phyloP scores from a whole-genome alignment of 768 basidiomycete species.

The Agrocybe praecox region DNA sequence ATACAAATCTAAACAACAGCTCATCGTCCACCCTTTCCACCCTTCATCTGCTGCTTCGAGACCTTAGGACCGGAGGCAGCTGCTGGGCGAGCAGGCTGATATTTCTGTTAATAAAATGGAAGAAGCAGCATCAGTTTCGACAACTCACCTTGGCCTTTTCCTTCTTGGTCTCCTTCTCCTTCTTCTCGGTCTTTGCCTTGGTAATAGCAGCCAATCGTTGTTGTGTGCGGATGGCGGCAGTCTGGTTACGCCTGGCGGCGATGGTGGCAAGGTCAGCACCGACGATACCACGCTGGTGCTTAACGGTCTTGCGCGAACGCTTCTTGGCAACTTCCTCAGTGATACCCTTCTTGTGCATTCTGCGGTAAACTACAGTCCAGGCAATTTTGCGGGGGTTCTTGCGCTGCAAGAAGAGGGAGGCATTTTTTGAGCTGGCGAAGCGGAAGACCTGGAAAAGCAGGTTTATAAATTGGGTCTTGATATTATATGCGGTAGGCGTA shows the following conservation, averaged over 20 bases:
- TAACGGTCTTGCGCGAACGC: conserved; percentile 94
- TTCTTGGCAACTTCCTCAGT: conserved; percentile 99
- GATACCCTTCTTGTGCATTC: conserved; percentile 99
- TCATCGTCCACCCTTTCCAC: conserved; percentile 56
- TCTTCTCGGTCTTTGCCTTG: conserved; percentile 97
- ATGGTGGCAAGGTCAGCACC: conserved; percentile 94
- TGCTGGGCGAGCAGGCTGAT: conserved; percentile 57
- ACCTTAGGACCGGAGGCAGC: conserved; percentile 75
- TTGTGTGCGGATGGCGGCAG: conserved; percentile 78
- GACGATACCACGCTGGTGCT: conserved; percentile 97
- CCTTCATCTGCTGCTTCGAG: conserved; percentile 97
- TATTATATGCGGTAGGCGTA: conserved; percentile 32
- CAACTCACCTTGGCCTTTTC: conserved; percentile 78
- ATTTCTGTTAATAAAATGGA: conserved; percentile 3
- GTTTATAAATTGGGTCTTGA: neutral
- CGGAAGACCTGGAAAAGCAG: conserved; percentile 77
- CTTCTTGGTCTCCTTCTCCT: conserved; percentile 94
- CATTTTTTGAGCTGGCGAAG: conserved; percentile 89
- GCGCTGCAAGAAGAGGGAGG: conserved; percentile 97
- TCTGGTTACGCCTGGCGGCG: conserved; percentile 91
- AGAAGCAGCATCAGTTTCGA: neutral
- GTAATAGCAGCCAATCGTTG: conserved; percentile 83
- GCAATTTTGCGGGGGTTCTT: conserved; percentile 99
- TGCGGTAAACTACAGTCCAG: conserved; percentile 92
- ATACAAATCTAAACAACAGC: conserved; percentile 10